Percentiles rank a stretch among this genome's conserved stretches.
Evolutionary conservation across 2,329 filamentous ascomycete genomes (phyloP).

Genomic region (Rhexocercosporidium sp.): DNA sequence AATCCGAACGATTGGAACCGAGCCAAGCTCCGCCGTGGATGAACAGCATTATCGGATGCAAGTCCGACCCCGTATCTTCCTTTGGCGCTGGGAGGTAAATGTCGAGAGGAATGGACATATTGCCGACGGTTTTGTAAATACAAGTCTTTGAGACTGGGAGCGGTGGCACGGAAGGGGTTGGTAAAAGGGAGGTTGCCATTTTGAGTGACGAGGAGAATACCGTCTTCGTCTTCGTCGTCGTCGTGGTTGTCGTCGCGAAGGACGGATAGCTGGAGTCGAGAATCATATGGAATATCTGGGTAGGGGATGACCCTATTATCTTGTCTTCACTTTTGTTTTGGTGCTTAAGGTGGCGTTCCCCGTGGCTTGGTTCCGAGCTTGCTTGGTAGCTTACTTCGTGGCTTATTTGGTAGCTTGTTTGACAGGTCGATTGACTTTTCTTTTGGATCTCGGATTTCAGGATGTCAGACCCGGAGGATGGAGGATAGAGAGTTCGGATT

Average conservation of each 20-base stretch:
- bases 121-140: conserved; percentile 25
- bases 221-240: no score
- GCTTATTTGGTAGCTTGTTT: no score
- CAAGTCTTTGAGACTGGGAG: conserved; percentile 26
- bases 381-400: no score
- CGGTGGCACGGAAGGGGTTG: neutral
- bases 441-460: neutral
- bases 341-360: no score
- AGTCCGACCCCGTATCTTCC: neutral
- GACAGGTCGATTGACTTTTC: no score
- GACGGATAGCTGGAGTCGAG: neutral
- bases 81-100: conserved; percentile 19
- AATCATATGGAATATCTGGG: neutral
- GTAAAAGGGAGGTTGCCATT: neutral
- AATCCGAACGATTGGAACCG: conserved; percentile 25
- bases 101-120: conserved; percentile 21
- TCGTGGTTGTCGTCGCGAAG: neutral
- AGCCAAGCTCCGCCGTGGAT: conserved; percentile 34
- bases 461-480: no score
- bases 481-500: no score
- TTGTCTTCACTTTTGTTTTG: neutral
- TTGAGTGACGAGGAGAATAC: neutral
- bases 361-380: no score
- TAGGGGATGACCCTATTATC: neutral
- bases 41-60: conserved; percentile 25